These are phyloP conservation scores for Porodaedalea pini DNA, from an alignment of 1,284 basidiomycete species.

Conservation along the genomic window DNA sequence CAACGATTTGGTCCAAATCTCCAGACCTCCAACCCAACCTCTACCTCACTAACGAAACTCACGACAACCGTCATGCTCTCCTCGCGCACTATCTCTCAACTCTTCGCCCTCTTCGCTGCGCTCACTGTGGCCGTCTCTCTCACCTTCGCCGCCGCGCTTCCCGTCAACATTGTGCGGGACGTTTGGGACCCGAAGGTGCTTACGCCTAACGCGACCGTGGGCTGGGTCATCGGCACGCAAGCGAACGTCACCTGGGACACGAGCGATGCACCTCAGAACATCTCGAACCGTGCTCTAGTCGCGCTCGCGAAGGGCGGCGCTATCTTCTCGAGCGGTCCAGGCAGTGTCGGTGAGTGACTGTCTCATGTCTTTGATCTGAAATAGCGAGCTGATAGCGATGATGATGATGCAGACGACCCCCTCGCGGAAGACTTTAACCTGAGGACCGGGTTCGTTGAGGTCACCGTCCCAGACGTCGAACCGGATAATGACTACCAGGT, in stretches of 20 bases:
- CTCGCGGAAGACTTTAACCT: slow-evolving; percentile 28
- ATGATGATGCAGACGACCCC: slow-evolving; percentile 5
- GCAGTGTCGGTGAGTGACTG: background rate
- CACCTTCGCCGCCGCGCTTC: background rate
- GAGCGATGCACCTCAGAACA: slow-evolving; percentile 24
- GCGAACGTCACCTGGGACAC: slow-evolving; percentile 32
- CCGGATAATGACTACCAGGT: slow-evolving; percentile 27
- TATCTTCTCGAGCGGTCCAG: slow-evolving; percentile 1
- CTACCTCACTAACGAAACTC: background rate
- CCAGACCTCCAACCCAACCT: no score
- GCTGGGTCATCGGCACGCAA: slow-evolving; percentile 27
- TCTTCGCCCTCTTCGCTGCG: background rate
- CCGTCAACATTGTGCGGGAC: slow-evolving; percentile 19
- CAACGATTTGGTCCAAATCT: no score
- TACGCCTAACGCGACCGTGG: slow-evolving; percentile 26
- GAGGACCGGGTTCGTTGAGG: slow-evolving; percentile 24
- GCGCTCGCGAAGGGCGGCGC: slow-evolving; percentile 23
- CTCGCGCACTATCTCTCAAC: background rate
- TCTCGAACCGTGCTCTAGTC: slow-evolving; percentile 26
- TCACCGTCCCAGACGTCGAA: slow-evolving; percentile 28
- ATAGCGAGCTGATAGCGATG: background rate
- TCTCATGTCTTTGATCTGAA: background rate
- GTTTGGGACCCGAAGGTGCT: slow-evolving; percentile 27
- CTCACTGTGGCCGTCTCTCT: background rate
- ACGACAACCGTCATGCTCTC: background rate